Conservation (phyloP, 148 eudicot species). For the Chenopodium album region DNA sequence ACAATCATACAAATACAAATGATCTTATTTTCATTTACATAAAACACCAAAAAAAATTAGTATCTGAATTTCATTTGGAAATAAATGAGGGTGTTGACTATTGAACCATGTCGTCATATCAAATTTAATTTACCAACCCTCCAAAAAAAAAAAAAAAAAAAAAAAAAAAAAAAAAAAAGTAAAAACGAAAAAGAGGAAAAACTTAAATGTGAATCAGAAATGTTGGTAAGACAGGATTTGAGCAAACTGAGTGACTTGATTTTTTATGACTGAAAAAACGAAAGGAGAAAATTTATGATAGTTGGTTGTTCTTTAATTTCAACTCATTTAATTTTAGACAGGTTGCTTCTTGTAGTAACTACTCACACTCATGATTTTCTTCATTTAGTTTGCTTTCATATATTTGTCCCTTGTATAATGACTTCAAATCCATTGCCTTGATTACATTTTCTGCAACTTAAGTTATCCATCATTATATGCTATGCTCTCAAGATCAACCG, state of each 20-base stretch:
- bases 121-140: not conserved
- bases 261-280: slow-evolving; percentile 19
- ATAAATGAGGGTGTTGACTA: not conserved
- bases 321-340: slow-evolving; percentile 26
- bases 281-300: slow-evolving; percentile 24
- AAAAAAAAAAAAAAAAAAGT: not conserved
- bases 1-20: too few relatives aligned
- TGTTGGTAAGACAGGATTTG: slow-evolving; percentile 22
- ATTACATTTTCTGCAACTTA: slow-evolving; percentile 5
- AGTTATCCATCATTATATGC: not conserved
- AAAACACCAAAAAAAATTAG: too few relatives aligned
- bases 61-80: too few relatives aligned
- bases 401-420: slow-evolving; percentile 4
- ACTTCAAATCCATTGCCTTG: not conserved
- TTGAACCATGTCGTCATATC: slow-evolving; percentile 10
- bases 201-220: slow-evolving; percentile 28
- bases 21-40: too few relatives aligned
- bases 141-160: not conserved
- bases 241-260: slow-evolving; percentile 25
- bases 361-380: slow-evolving; percentile 34
- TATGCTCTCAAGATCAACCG: too few relatives aligned
- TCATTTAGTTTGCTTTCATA: slow-evolving; percentile 28
- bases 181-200: not conserved
- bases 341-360: slow-evolving; percentile 34
- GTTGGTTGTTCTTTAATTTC: slow-evolving; percentile 29